Base-by-base conservation (phyloP, 257 asterid species). In the Ligustrum vulgare region DNA sequence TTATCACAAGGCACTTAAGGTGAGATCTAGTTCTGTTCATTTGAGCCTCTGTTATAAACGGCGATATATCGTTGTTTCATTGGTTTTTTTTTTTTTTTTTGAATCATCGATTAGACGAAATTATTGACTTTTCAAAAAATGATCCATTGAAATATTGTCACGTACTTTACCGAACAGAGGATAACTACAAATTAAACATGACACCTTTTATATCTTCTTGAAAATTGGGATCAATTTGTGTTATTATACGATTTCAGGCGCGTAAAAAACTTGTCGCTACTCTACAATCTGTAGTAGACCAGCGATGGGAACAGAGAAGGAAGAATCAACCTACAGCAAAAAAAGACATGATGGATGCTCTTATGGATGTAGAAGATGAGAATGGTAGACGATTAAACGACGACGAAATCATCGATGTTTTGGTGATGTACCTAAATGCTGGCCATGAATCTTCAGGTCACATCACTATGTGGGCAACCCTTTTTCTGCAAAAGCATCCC, bases 401-500 rank as follows among this genome's bases (percentile, higher is more conserved):
- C n/a, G 96, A 89, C 36, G 98, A 95, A 34, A 91, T 93, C 67
- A 93, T 93, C 8, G 99, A 95, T 75, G 77, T 92, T 34, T 77
- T 95, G 63, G 86, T 95, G 2, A 95, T 95, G 99, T 95, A 95
- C 81, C 82, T 95, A 31, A 95, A 95, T 70, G 99, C 97, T 12
- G 99, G 99, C 20, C 99, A 95, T 80, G 99, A 95, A 79, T 95
- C 99, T 36, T 95, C 99, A 3, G 97, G 96, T 4, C 99, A 95
- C 54, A 85, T 86, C 33, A 82, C 88, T 5, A 92, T 92, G 99
- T 95, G 99, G 99, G 91, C 90, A 0, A 82, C 96, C 0, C 66
- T 91, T 67, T 87, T 86, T 41, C 84, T 95, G n/a, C 98, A 93
- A 74, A 80, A 80, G 43, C 70, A 95, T 69, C 93, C 96, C 2